Percentiles rank a stretch among this genome's conserved stretches.
Evolutionary conservation across 2,329 filamentous ascomycete genomes (phyloP).

Genomic region (Epicoccum sorghinum): DNA sequence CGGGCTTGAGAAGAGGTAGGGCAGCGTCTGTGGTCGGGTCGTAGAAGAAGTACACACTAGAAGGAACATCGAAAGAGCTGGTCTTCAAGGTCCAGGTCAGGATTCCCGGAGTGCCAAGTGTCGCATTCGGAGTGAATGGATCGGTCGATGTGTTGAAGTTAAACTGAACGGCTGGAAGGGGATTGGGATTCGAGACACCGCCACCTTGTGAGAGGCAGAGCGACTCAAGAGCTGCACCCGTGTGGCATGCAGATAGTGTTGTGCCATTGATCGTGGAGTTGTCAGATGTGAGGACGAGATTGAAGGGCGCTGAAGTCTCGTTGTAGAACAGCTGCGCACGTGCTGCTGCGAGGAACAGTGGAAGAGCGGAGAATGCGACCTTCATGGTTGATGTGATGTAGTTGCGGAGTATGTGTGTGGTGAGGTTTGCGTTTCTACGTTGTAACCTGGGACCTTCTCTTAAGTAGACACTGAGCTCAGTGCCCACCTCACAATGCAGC

Average conservation of each 20-base stretch:
- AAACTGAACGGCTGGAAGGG: conserved; percentile 30
- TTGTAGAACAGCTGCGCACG: conserved; percentile 41
- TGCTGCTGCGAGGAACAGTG: conserved; percentile 31
- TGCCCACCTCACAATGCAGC: background rate
- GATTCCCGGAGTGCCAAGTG: conserved; percentile 37
- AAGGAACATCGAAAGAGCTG: conserved; percentile 40
- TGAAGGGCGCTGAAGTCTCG: conserved; percentile 53
- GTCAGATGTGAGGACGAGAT: conserved; percentile 48
- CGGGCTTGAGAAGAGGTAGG: conserved; percentile 49
- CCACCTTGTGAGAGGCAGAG: conserved; percentile 48
- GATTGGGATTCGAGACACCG: conserved; percentile 25
- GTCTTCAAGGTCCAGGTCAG: conserved; percentile 53
- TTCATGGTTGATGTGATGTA: conserved; percentile 32
- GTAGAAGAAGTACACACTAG: conserved; percentile 45
- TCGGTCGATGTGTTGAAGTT: conserved; percentile 44
- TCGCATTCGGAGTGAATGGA: conserved; percentile 17
- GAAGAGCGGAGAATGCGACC: conserved; percentile 16
- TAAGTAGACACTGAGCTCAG: background rate
- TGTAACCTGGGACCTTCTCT: background rate
- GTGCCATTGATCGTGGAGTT: conserved; percentile 48
- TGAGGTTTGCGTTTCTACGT: background rate
- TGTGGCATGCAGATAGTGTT: conserved; percentile 53
- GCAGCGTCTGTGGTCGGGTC: conserved; percentile 51
- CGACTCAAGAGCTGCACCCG: conserved; percentile 56
- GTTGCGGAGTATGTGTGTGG: background rate